Conservation (phyloP, 306 rosid species). For the Oemleria cerasiformis region DNA sequence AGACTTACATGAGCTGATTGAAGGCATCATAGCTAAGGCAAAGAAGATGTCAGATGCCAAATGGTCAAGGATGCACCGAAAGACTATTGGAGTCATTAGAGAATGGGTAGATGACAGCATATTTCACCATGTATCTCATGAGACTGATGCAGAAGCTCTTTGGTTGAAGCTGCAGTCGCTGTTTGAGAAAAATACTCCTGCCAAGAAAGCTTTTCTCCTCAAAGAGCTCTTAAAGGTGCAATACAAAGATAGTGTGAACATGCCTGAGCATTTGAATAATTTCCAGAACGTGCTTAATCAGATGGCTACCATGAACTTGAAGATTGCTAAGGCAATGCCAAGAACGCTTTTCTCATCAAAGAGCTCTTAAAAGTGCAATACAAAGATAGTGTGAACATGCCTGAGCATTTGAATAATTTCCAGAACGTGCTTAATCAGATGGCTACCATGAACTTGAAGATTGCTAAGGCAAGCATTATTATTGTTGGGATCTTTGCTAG, state of each 20-base stretch:
- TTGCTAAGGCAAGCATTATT: not conserved
- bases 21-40: too few relatives aligned
- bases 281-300: not conserved
- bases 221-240: not conserved
- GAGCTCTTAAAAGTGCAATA: constrained; percentile 3
- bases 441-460: not conserved
- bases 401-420: not conserved
- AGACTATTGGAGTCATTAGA: not conserved
- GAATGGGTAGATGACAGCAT: not conserved
- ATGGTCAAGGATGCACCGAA: not conserved
- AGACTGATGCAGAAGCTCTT: not conserved
- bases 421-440: not conserved
- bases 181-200: not conserved
- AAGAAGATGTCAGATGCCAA: too few relatives aligned
- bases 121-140: not conserved
- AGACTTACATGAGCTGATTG: too few relatives aligned
- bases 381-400: not conserved
- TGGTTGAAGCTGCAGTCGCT: not conserved
- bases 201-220: not conserved
- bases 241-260: not conserved
- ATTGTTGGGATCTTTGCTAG: not conserved
- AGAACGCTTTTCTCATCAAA: not conserved
- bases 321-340: not conserved
- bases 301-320: not conserved
- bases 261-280: not conserved